A percentile compares a stretch with the other conserved stretches of the same genome.
phyloP scores from a whole-genome alignment of 805 yeast species.

The Cyberlindnera galapagoensis region DNA sequence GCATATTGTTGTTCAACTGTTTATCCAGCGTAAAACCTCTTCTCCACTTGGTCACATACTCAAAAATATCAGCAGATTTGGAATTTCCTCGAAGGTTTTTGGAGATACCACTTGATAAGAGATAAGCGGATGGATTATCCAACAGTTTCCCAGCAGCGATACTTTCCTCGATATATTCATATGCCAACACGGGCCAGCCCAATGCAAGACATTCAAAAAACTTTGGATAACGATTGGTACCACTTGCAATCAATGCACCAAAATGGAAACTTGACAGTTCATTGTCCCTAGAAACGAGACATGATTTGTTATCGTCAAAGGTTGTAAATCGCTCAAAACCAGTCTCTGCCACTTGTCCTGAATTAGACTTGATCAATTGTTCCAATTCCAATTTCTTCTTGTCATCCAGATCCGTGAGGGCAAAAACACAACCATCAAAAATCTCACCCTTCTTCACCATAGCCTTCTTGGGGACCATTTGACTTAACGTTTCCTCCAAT shows the following conservation, averaged over 20 bases:
- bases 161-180: constrained; percentile 48
- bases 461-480: not conserved
- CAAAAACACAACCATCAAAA: constrained; percentile 30
- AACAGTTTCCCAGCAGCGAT: constrained; percentile 25
- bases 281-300: constrained; percentile 9
- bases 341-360: constrained; percentile 34
- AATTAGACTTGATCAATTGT: constrained; percentile 32
- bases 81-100: constrained; percentile 30
- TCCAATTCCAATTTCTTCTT: constrained; percentile 26
- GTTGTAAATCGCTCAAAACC: constrained; percentile 24
- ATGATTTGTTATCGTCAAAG: constrained; percentile 1
- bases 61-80: constrained; percentile 43
- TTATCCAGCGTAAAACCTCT: constrained; percentile 25
- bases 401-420: constrained; percentile 31
- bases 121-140: constrained; percentile 31
- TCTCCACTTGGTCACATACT: constrained; percentile 34
- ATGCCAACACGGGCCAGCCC: constrained; percentile 81
- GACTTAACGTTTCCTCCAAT: constrained; percentile 10
- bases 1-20: constrained; percentile 37
- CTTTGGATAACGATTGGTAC: constrained; percentile 60
- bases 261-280: constrained; percentile 32
- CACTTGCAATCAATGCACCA: constrained; percentile 53
- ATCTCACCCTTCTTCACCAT: constrained; percentile 1
- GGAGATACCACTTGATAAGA: constrained; percentile 72
- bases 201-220: constrained; percentile 71